These are phyloP conservation scores for Staphylotrichum tortipilum DNA, from an alignment of 495 filamentous ascomycete species.

Conservation along the genomic window DNA sequence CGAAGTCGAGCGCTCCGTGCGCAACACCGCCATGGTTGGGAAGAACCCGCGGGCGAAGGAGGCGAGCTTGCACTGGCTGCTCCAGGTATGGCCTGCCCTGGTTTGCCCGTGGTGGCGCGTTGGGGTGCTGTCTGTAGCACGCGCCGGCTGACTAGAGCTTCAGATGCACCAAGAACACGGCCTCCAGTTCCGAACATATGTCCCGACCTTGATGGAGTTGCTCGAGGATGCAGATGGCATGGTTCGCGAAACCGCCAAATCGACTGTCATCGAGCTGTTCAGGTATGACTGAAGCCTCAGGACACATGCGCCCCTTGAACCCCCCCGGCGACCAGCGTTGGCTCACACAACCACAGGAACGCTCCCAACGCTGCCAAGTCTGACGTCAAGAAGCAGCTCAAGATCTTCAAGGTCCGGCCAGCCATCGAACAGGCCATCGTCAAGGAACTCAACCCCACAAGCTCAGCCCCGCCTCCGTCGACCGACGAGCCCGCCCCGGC, in stretches of 20 bases:
- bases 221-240: slow-evolving; percentile 82
- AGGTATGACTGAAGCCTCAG: slow-evolving; percentile 38
- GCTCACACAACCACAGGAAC: slow-evolving; percentile 40
- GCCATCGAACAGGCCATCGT: slow-evolving; percentile 74
- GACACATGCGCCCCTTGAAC: no score
- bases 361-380: slow-evolving; percentile 77
- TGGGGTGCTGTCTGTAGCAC: not conserved
- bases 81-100: slow-evolving; percentile 51
- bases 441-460: slow-evolving; percentile 55
- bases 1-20: slow-evolving; percentile 72
- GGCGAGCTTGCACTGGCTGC: slow-evolving; percentile 73
- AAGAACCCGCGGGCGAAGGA: slow-evolving; percentile 79
- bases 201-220: slow-evolving; percentile 70
- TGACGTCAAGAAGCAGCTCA: slow-evolving; percentile 75
- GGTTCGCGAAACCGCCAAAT: slow-evolving; percentile 77
- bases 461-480: slow-evolving; percentile 40
- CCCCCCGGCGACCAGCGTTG: no score
- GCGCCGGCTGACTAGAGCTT: slow-evolving; percentile 10
- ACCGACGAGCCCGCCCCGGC: slow-evolving; percentile 31
- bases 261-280: slow-evolving; percentile 76
- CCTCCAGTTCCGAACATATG: slow-evolving; percentile 72
- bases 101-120: no score
- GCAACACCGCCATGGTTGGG: slow-evolving; percentile 65
- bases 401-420: slow-evolving; percentile 68
- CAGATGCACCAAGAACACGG: slow-evolving; percentile 71